Conservation (phyloP, 2,329 filamentous ascomycete species). For the Apiospora phragmitis region DNA sequence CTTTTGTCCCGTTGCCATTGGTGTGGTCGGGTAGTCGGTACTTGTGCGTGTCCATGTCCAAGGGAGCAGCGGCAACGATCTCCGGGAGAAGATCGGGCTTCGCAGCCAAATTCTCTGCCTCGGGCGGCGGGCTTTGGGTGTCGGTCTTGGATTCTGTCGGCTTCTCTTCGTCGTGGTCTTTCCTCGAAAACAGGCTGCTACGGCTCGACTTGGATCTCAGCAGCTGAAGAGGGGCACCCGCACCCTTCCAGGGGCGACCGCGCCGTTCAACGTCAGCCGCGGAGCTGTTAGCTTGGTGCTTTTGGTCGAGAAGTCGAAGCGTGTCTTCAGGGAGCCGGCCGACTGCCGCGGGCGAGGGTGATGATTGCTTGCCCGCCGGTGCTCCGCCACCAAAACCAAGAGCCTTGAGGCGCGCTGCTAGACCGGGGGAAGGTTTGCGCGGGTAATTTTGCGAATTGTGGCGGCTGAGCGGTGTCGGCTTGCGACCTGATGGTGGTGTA, state of each 20-base stretch:
- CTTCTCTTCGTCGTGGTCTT: slow-evolving; percentile 21
- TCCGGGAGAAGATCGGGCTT: slow-evolving; percentile 48
- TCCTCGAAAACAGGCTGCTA: slow-evolving; percentile 26
- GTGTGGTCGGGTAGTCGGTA: slow-evolving; percentile 72
- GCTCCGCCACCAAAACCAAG: slow-evolving; percentile 53
- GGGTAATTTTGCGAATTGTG: slow-evolving; percentile 32
- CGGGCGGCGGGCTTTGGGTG: slow-evolving; percentile 30
- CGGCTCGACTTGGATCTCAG: slow-evolving; percentile 32
- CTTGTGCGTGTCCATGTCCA: slow-evolving; percentile 72
- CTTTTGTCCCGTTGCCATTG: slow-evolving; percentile 68
- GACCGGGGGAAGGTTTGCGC: slow-evolving; percentile 63
- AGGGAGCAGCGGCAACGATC: slow-evolving; percentile 49
- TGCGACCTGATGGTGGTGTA: slow-evolving; percentile 13
- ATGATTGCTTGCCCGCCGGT: slow-evolving; percentile 36
- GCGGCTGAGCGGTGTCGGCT: slow-evolving; percentile 24
- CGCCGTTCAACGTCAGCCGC: slow-evolving; percentile 58
- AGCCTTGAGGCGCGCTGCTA: slow-evolving; percentile 65
- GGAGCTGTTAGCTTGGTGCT: slow-evolving; percentile 58
- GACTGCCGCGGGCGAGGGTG: slow-evolving; percentile 42
- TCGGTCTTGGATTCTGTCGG: slow-evolving; percentile 16
- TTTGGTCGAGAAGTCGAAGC: slow-evolving; percentile 67
- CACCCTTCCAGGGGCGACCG: slow-evolving; percentile 72
- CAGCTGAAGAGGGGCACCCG: slow-evolving; percentile 51
- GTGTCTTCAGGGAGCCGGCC: slow-evolving; percentile 72
- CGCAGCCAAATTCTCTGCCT: slow-evolving; percentile 19